A percentile compares a stretch with the other conserved stretches of the same genome.
Conservation (phyloP, 1,284 basidiomycete genomes). For the Schizophyllum amplum region DNA sequence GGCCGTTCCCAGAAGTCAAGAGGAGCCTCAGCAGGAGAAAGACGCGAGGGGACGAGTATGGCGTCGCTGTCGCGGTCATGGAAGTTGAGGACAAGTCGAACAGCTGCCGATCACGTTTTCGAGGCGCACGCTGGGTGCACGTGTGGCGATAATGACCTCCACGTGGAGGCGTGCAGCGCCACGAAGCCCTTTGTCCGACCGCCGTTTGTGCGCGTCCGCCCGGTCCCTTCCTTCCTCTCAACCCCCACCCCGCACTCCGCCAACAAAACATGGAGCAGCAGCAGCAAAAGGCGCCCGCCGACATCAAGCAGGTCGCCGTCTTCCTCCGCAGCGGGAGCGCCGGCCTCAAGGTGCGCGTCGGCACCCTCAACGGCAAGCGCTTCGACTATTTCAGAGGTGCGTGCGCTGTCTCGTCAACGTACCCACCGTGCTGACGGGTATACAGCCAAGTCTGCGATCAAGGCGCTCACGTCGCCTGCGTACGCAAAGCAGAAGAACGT, state of each 20-base stretch:
- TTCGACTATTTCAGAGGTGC: slow-evolving; percentile 97
- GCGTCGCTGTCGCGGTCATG: background rate
- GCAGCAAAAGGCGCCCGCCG: slow-evolving; percentile 67
- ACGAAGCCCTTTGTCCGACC: background rate
- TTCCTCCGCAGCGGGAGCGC: slow-evolving; percentile 82
- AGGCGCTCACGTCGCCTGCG: slow-evolving; percentile 85
- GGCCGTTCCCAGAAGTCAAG: too few species aligned
- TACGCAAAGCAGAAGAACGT: slow-evolving; percentile 87
- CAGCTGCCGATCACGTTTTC: background rate
- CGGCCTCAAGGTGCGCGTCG: slow-evolving; percentile 85
- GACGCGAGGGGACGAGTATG: background rate
- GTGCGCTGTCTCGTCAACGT: slow-evolving; percentile 16
- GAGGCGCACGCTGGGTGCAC: too few species aligned
- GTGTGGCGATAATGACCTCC: background rate
- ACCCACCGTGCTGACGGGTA: background rate
- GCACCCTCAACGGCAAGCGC: slow-evolving; percentile 90
- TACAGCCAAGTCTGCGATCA: slow-evolving; percentile 85
- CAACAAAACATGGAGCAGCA: slow-evolving; percentile 30
- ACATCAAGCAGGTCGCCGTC: slow-evolving; percentile 73
- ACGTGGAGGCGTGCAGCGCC: background rate
- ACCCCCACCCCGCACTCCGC: too few species aligned
- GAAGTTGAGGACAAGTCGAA: background rate
- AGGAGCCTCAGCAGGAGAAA: too few species aligned
- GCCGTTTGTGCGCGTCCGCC: background rate
- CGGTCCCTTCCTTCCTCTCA: background rate